A percentile compares a stretch with the other conserved stretches of the same genome.
These are phyloP conservation scores for Piper betle DNA, from an alignment of 164 flowering plant genomes.

Conservation along the genomic window DNA sequence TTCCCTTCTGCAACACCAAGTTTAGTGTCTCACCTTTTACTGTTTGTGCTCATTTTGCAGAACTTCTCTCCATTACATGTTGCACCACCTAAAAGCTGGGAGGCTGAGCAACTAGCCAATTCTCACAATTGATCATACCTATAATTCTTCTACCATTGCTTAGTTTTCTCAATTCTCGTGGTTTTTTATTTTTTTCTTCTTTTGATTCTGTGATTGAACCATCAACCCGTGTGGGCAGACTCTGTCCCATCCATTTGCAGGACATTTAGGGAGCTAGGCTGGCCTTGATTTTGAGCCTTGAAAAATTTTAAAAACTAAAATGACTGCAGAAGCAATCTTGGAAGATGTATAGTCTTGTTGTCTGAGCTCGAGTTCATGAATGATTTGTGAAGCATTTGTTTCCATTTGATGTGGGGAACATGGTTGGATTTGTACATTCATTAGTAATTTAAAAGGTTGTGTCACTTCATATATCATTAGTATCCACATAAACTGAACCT, in stretches of 20 bases:
- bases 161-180: neutral
- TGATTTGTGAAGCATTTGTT: neutral
- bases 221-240: slow-evolving; percentile 1
- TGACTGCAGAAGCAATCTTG: too few species aligned
- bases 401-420: neutral
- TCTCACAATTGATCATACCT: slow-evolving; percentile 21
- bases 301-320: neutral
- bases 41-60: slow-evolving; percentile 26
- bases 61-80: slow-evolving; percentile 56
- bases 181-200: slow-evolving; percentile 2
- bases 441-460: neutral
- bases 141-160: neutral
- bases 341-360: too few species aligned
- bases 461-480: neutral
- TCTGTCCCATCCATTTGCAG: slow-evolving; percentile 1
- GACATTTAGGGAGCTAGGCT: neutral
- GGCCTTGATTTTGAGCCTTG: neutral
- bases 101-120: slow-evolving; percentile 47
- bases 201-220: slow-evolving; percentile 4
- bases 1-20: too few species aligned
- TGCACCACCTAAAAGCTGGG: slow-evolving; percentile 76
- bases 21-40: neutral
- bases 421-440: neutral
- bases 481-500: neutral
- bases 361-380: neutral